These are phyloP conservation scores for Arbutus unedo DNA, from an alignment of 148 eudicot species.

Conservation along the genomic window DNA sequence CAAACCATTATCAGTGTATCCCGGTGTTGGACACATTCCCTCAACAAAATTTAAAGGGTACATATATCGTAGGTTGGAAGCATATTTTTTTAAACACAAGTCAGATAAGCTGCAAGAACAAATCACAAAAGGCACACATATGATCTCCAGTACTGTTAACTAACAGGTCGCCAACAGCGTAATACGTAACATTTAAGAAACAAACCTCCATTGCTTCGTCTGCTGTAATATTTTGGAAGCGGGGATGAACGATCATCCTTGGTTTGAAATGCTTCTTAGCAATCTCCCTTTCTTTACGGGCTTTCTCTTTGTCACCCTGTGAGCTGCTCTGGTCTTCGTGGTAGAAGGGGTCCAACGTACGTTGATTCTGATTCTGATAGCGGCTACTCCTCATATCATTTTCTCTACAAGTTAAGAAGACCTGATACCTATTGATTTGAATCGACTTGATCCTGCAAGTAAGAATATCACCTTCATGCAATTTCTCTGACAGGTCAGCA, in stretches of 20 bases:
- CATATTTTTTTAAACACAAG: background rate
- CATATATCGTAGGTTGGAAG: background rate
- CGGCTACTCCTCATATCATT: constrained; percentile 66
- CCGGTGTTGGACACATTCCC: background rate
- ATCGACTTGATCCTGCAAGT: constrained; percentile 78
- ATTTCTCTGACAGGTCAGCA: constrained; percentile 74
- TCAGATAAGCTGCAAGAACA: background rate
- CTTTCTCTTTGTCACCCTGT: constrained; percentile 61
- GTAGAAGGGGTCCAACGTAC: constrained; percentile 65
- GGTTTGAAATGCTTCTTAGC: constrained; percentile 86
- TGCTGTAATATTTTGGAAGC: constrained; percentile 85
- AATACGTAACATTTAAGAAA: background rate
- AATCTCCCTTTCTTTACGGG: constrained; percentile 80
- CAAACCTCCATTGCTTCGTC: constrained; percentile 92
- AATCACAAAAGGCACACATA: background rate
- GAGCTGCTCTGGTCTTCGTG: constrained; percentile 70
- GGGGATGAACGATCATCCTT: constrained; percentile 94
- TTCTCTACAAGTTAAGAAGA: constrained; percentile 71
- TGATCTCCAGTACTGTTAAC: background rate
- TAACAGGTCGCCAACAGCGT: background rate
- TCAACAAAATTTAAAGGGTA: background rate
- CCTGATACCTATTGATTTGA: constrained; percentile 67
- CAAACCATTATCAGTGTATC: background rate
- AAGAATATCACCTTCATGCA: constrained; percentile 80
- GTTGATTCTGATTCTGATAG: constrained; percentile 41